phyloP scores from a whole-genome alignment of 345 rosid species.

The Abelmoschus esculentus region DNA sequence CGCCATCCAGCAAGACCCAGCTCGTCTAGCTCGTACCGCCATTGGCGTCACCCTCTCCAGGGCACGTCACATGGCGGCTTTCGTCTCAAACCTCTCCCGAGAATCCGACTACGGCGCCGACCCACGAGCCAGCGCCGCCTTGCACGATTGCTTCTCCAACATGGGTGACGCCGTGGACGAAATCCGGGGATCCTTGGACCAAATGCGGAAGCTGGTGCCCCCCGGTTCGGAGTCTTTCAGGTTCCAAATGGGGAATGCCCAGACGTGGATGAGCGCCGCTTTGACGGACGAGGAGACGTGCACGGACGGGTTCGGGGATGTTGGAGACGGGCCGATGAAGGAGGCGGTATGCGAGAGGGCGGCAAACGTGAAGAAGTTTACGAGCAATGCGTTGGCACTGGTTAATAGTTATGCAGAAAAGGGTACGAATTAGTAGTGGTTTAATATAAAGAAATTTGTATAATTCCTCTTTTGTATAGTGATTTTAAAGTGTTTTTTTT shows the following conservation, averaged over 20 bases:
- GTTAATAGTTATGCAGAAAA: constrained; percentile 54
- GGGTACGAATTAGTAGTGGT: constrained; percentile 20
- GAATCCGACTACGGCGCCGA: constrained; percentile 44
- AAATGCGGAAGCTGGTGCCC: no score
- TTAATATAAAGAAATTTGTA: neutral
- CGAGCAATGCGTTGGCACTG: constrained; percentile 71
- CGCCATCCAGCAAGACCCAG: constrained; percentile 40
- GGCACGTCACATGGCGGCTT: constrained; percentile 37
- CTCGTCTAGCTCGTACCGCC: constrained; percentile 54
- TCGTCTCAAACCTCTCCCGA: constrained; percentile 53
- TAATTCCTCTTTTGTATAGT: neutral
- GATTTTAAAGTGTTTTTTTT: neutral
- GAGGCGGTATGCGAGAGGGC: constrained; percentile 31
- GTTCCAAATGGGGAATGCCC: constrained; percentile 43
- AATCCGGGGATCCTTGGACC: no score
- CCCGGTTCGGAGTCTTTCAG: no score
- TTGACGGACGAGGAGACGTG: constrained; percentile 81
- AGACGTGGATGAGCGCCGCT: constrained; percentile 94
- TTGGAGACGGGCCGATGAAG: constrained; percentile 42
- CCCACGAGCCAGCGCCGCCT: neutral
- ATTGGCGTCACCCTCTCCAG: constrained; percentile 46
- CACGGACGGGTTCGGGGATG: constrained; percentile 65
- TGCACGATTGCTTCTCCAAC: no score
- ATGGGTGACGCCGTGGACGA: no score
- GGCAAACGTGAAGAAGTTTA: constrained; percentile 47